Base-by-base conservation (phyloP, 2,329 filamentous ascomycete genomes). In the Nakataea oryzae region DNA sequence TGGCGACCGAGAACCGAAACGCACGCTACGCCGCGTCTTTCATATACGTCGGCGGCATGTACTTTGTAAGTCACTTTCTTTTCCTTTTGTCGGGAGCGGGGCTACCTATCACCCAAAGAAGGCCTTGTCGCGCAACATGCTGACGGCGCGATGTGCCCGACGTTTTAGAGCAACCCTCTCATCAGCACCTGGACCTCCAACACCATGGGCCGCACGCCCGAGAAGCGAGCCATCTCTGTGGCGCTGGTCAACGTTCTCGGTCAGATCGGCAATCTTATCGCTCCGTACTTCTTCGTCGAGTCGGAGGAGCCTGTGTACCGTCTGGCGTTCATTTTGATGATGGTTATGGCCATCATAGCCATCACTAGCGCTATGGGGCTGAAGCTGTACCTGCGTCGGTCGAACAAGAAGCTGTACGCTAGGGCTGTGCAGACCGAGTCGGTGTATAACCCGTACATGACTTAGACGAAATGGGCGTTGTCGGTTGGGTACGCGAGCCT, bases 161-260 rank as follows among this genome's bases (percentile, higher is more conserved):
- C 17, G 30, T 24, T n/a, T n/a, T n/a, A 50, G 41, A 50, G 41
- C 24, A 54, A 54, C 58, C 58, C 41, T 11, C 58, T 60, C 26
- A 60, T 60, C 58, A 60, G 32, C 58, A 60, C 58, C 3, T 60
- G 41, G 58, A 60, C 32, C 3, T 29, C 34, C 41, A 60, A 41
- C 58, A 47, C 30, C 27, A 41, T 54, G 24, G 58, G 58, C 27
- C 58, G 58, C 14, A 60, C 58, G 24, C 41, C 58, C 17, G 58
- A 60, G 27, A 60, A 60, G 41, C 58, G 58, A 28, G 58, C 58
- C 26, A 29, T 60, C 41, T 41, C 30, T 3, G 58, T 60, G 26
- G 58, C 58, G n/a, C 47, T 60, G 14, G 32, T 47, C 41, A 60
- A 60, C 26, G 41, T 54, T 3, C 41, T 60, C 4, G 41, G 58